These are phyloP conservation scores for Acanthamoeba culbertsoni DNA, from an alignment of 208 protist genomes.

Conservation along the genomic window DNA sequence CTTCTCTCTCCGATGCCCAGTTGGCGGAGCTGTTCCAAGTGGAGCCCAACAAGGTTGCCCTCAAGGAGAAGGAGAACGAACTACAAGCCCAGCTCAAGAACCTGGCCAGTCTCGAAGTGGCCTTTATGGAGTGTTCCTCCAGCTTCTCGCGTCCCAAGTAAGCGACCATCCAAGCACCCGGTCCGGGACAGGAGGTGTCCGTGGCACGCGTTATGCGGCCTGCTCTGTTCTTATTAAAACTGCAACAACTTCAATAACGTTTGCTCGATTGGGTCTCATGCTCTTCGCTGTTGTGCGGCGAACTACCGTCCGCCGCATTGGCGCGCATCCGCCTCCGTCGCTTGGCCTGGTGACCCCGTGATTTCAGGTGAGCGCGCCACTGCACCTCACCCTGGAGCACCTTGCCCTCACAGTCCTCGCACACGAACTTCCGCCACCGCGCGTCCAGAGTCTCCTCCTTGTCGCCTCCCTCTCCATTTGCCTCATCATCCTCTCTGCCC, in stretches of 20 bases:
- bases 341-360: neutral
- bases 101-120: neutral
- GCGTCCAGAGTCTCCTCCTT: neutral
- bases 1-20: neutral
- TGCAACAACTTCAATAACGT: no score
- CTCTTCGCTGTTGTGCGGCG: no score
- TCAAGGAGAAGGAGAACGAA: neutral
- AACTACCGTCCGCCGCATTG: no score
- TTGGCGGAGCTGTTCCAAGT: constrained; percentile 36
- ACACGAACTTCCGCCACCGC: neutral
- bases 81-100: neutral
- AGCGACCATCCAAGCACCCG: no score
- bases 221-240: no score
- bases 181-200: no score
- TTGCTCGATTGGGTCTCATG: no score
- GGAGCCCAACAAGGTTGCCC: constrained; percentile 6
- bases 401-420: constrained; percentile 36
- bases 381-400: constrained; percentile 22
- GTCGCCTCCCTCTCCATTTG: neutral
- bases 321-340: no score
- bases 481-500: neutral
- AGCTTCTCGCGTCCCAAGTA: constrained; percentile 14
- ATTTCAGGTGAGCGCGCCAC: neutral
- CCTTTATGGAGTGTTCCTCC: neutral
- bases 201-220: no score